Conservation (phyloP, 1,139 yeast species). For the Suzukiozyma palmioleophila region DNA sequence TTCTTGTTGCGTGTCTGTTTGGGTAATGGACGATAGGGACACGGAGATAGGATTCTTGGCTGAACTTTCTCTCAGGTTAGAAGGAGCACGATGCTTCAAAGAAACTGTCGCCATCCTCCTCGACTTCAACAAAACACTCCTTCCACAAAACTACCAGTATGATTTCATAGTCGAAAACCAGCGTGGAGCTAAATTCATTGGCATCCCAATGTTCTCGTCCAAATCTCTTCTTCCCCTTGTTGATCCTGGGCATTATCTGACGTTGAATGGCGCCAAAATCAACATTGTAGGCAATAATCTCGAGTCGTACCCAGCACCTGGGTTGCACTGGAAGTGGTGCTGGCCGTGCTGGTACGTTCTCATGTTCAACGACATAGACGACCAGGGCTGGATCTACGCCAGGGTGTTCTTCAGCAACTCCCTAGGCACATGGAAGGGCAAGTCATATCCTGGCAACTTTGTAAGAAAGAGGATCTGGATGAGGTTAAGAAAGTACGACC, state of each 20-base stretch:
- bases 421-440: slow-evolving; percentile 55
- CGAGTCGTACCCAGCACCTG: slow-evolving; percentile 56
- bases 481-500: slow-evolving; percentile 19
- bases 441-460: slow-evolving; percentile 48
- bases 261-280: slow-evolving; percentile 24
- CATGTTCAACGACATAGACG: slow-evolving; percentile 70
- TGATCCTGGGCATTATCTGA: slow-evolving; percentile 54
- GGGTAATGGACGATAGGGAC: background rate
- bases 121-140: background rate
- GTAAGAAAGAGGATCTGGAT: slow-evolving; percentile 64
- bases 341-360: slow-evolving; percentile 73
- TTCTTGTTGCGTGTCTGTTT: too few relatives aligned
- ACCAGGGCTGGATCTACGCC: slow-evolving; percentile 74
- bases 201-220: slow-evolving; percentile 56
- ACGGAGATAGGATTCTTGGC: background rate
- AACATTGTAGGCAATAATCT: slow-evolving; percentile 27
- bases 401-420: slow-evolving; percentile 30
- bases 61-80: background rate
- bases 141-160: slow-evolving; percentile 13
- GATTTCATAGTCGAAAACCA: slow-evolving; percentile 62
- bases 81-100: background rate
- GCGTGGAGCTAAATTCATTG: slow-evolving; percentile 63
- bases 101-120: background rate
- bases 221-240: slow-evolving; percentile 51
- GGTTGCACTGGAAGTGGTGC: slow-evolving; percentile 63